These are phyloP conservation scores for Conticribra weissflogii DNA, from an alignment of 108 stramenopile genomes.

Conservation along the genomic window DNA sequence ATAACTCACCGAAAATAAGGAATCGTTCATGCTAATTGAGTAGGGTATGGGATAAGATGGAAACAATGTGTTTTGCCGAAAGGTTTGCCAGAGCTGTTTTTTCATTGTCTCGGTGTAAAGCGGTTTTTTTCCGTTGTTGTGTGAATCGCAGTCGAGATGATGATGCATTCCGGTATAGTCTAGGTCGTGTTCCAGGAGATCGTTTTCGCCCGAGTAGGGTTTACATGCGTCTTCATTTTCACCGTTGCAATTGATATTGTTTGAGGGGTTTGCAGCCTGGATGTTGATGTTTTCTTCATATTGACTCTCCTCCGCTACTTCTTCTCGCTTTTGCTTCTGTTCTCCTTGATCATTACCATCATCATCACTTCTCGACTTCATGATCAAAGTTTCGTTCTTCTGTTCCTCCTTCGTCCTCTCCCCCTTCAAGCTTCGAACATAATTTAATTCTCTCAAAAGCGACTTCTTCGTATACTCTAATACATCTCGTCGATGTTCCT, in stretches of 20 bases:
- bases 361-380: not conserved
- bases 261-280: too few species aligned
- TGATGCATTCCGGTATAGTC: constrained; percentile 1
- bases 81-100: constrained; percentile 12
- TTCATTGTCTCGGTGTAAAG: constrained; percentile 12
- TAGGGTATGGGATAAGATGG: constrained; percentile 16
- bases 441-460: constrained; percentile 15
- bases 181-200: not conserved
- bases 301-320: too few species aligned
- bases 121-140: constrained; percentile 14
- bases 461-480: constrained; percentile 11
- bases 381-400: not conserved
- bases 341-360: constrained; percentile 1
- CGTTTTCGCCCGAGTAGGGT: too few species aligned
- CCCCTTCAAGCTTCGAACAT: constrained; percentile 4
- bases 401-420: not conserved
- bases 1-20: too few species aligned
- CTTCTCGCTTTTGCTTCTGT: not conserved
- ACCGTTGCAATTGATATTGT: too few species aligned
- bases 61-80: constrained; percentile 9
- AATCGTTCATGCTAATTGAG: not conserved
- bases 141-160: constrained; percentile 5
- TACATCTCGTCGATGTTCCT: constrained; percentile 6
- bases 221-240: too few species aligned
- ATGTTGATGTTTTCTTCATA: too few species aligned